A percentile compares a stretch with the other conserved stretches of the same genome.
Evolutionary conservation across 306 rosid species (phyloP).

Genomic region (Arachis stenosperma): DNA sequence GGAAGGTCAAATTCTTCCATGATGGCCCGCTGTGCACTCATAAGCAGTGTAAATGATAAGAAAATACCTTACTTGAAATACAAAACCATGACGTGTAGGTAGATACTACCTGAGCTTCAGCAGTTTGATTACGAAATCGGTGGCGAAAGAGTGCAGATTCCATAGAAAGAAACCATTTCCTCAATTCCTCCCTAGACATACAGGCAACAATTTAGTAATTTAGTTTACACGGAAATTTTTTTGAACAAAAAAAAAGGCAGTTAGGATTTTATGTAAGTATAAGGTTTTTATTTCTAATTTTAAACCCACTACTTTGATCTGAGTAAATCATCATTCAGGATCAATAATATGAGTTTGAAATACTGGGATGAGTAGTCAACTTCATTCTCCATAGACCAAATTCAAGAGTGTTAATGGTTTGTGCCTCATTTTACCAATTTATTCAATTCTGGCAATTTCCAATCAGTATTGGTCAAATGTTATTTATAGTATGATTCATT

Average conservation of each 20-base stretch:
- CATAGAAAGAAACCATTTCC: slow-evolving; percentile 94
- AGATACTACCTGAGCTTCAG: slow-evolving; percentile 76
- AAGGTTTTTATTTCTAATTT: background rate
- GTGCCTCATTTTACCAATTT: background rate
- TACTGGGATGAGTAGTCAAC: background rate
- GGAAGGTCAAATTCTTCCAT: slow-evolving; percentile 77
- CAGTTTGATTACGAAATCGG: slow-evolving; percentile 52
- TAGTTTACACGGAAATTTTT: slow-evolving; percentile 10
- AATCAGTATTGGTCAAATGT: slow-evolving; percentile 18
- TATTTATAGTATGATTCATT: background rate
- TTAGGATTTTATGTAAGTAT: slow-evolving; percentile 7
- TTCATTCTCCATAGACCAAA: slow-evolving; percentile 13
- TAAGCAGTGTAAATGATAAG: slow-evolving; percentile 31
- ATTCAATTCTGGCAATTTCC: slow-evolving; percentile 13
- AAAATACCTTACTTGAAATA: slow-evolving; percentile 34
- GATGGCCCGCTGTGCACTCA: slow-evolving; percentile 62
- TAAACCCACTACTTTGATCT: slow-evolving; percentile 1
- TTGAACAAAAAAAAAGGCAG: background rate
- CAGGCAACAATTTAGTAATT: slow-evolving; percentile 24
- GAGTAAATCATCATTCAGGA: slow-evolving; percentile 20
- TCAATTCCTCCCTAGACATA: slow-evolving; percentile 76
- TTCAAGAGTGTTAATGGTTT: slow-evolving; percentile 22
- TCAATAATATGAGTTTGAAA: background rate
- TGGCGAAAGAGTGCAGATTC: slow-evolving; percentile 81
- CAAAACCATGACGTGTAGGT: slow-evolving; percentile 3